Percentiles rank a stretch among this genome's conserved stretches.
Conservation (phyloP, 768 basidiomycete species). For the Gymnopilus junonius region DNA sequence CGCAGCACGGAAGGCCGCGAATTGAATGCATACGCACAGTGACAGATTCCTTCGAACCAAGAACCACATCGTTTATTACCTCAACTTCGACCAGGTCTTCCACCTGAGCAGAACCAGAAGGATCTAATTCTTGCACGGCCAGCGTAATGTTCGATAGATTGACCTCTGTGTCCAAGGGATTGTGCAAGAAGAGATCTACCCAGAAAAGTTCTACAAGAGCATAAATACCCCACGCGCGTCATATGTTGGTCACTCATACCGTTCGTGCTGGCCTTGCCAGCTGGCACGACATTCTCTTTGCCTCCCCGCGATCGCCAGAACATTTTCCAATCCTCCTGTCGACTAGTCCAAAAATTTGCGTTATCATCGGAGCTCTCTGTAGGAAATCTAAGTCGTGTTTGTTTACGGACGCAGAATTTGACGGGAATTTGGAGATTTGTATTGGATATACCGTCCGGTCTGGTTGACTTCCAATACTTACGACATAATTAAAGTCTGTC, state of each 20-base stretch:
- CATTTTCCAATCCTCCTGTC: slow-evolving; percentile 66
- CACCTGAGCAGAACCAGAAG: slow-evolving; percentile 33
- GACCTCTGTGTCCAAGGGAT: slow-evolving; percentile 79
- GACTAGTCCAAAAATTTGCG: slow-evolving; percentile 57
- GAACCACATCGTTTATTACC: slow-evolving; percentile 59
- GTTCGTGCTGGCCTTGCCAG: slow-evolving; percentile 63
- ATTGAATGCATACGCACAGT: slow-evolving; percentile 47
- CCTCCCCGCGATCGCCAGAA: slow-evolving; percentile 62
- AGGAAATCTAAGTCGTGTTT: slow-evolving; percentile 61
- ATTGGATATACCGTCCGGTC: slow-evolving; percentile 45
- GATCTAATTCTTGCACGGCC: slow-evolving; percentile 45
- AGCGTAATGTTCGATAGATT: slow-evolving; percentile 66
- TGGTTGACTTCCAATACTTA: slow-evolving; percentile 75
- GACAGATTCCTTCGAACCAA: slow-evolving; percentile 67
- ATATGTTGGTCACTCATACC: slow-evolving; percentile 45
- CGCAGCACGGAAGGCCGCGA: not conserved
- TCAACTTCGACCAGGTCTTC: slow-evolving; percentile 58
- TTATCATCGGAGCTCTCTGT: slow-evolving; percentile 51
- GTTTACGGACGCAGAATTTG: slow-evolving; percentile 61
- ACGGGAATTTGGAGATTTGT: slow-evolving; percentile 65
- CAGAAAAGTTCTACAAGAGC: slow-evolving; percentile 67
- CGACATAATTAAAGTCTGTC: not conserved
- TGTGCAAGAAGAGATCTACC: slow-evolving; percentile 71
- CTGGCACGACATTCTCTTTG: slow-evolving; percentile 55
- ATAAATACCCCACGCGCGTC: not conserved